A percentile compares a stretch with the other conserved stretches of the same genome.
phyloP scores from a whole-genome alignment of 345 rosid species.

The Gossypium anomalum region DNA sequence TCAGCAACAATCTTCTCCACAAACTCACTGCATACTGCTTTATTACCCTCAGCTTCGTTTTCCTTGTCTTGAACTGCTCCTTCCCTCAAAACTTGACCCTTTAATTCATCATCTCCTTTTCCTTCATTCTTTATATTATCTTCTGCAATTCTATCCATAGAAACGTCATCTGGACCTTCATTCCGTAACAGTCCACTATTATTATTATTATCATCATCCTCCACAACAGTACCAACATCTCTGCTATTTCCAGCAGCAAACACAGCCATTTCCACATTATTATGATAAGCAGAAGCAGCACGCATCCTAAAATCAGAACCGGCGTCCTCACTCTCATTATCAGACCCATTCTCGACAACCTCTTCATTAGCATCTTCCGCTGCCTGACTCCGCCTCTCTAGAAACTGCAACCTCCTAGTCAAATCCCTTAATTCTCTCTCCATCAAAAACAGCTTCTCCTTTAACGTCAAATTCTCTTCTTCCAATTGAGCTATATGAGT shows the following conservation, averaged over 20 bases:
- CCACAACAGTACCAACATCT: slow-evolving; percentile 16
- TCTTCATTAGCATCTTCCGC: slow-evolving; percentile 59
- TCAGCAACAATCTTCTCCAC: not conserved
- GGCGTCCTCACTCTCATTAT: slow-evolving; percentile 60
- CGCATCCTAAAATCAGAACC: slow-evolving; percentile 46
- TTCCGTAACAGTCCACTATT: not conserved
- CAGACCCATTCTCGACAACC: slow-evolving; percentile 59
- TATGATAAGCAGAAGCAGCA: slow-evolving; percentile 16
- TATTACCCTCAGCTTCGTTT: not conserved
- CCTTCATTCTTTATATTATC: not conserved
- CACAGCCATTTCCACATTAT: slow-evolving; percentile 15
- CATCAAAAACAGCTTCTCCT: slow-evolving; percentile 88
- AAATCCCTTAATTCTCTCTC: slow-evolving; percentile 82
- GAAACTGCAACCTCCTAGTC: slow-evolving; percentile 77
- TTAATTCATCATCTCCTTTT: not conserved
- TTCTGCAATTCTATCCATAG: slow-evolving; percentile 27
- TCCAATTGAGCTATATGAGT: slow-evolving; percentile 82
- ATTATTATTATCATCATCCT: slow-evolving; percentile 23
- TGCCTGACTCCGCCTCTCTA: slow-evolving; percentile 61
- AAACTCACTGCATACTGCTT: not conserved
- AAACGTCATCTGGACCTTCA: slow-evolving; percentile 24
- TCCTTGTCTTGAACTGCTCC: not conserved
- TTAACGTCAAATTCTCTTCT: slow-evolving; percentile 87
- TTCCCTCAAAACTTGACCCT: not conserved
- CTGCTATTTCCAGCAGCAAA: slow-evolving; percentile 14